Evolutionary conservation across 176 grass and related monocot genomes (phyloP), one percentile per base, ranked within the genome.

Genomic region (Aegilops sharonensis): DNA sequence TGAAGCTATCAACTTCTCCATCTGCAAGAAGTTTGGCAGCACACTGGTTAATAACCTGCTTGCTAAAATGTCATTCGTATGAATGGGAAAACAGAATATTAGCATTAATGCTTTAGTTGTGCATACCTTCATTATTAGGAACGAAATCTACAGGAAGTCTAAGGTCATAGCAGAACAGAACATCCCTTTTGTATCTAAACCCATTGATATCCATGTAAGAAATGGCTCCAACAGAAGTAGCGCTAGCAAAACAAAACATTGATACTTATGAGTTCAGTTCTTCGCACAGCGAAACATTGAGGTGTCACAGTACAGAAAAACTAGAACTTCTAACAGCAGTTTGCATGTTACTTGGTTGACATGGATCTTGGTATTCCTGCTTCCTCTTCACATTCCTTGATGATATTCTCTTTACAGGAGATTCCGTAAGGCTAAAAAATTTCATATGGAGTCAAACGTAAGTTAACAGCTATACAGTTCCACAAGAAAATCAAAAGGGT

Each of bases 381-480:
- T 94, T 98, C 95, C 86, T 98, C 93, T 84, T 94, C 93, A 75
- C 95, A 98, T 89, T 98, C 95, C 84, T 98, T 98, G 70, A 93
- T 86, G 64, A 94, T 52, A 72, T 98, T 98, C 47, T 92, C 89
- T 83, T 92, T 93, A 86, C 95, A 95, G 21, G 93, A 92, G 29
- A 98, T 98, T 85, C 91, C 93, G 75, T 93, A 79, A 78, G 95
- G 95, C 95, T 98, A 3, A 43, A 84, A 81, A 13, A 45, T 65
- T 23, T 24, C 50, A 88, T 63, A 29, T 5, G 23, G 24, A 87
- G 9, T 76, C 15, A 70, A 70, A 64, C 6, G 47, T 78, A 82
- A 86, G 50, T 18, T 78, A 89, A 39, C 2, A 73, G 14, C 6
- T 70, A 45, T 32, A 78, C 9, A 61, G 4, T 76, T 73, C 35